Evolutionary conservation across 192 early-diverging fungal genomes (phyloP).

Genomic region (Backusella morwellensis): DNA sequence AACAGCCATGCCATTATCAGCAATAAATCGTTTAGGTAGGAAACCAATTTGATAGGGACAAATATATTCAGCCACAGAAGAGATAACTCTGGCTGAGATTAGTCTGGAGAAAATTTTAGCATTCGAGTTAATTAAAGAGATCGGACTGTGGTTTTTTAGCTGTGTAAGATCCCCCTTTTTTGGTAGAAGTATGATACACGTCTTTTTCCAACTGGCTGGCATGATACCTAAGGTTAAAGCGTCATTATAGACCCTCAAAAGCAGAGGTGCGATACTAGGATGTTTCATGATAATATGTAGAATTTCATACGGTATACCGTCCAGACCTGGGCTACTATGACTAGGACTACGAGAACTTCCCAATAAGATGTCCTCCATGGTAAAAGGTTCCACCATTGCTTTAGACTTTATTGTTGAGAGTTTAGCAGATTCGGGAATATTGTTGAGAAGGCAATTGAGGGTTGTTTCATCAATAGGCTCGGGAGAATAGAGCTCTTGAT

Average conservation of each 20-base stretch:
- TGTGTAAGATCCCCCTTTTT: conserved; percentile 29
- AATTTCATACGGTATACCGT: conserved; percentile 14
- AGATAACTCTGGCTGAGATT: too few species aligned
- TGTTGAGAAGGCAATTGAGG: background rate
- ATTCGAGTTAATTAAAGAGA: too few species aligned
- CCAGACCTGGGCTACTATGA: conserved; percentile 9
- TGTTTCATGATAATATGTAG: background rate
- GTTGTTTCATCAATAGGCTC: conserved; percentile 2
- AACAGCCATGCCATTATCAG: too few species aligned
- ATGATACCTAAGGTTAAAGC: background rate
- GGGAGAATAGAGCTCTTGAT: conserved; percentile 6
- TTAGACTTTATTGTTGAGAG: background rate
- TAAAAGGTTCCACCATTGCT: background rate
- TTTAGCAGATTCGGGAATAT: background rate
- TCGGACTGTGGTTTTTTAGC: conserved; percentile 6
- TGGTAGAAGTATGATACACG: conserved; percentile 21
- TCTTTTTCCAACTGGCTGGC: conserved; percentile 12
- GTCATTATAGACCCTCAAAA: conserved; percentile 1
- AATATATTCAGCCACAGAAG: too few species aligned
- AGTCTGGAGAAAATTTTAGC: too few species aligned
- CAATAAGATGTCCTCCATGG: background rate
- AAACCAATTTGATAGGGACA: too few species aligned
- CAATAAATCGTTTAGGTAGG: too few species aligned
- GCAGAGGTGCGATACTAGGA: background rate
- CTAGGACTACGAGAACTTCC: background rate